Evolutionary conservation across 768 basidiomycete species (phyloP), one percentile per base, ranked within the genome.

Genomic region (Mycena latifolia): DNA sequence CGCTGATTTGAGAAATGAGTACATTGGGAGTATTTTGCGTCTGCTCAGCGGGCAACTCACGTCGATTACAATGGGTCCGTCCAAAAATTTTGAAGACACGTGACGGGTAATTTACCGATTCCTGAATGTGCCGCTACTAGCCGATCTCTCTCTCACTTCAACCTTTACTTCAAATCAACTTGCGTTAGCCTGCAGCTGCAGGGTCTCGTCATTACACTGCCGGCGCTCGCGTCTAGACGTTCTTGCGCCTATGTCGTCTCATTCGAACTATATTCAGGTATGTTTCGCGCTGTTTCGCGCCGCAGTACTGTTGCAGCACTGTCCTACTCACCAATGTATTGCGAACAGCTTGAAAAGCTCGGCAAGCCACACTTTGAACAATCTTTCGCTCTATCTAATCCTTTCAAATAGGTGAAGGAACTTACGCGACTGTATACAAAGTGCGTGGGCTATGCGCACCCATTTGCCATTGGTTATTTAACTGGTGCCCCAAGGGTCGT

Each of bases 361-460:
- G 96, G 94, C 83, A 72, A 55, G 72, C 61, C 73, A 24, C 62
- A 31, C 45, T 28, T 29, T 24, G 17, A 45, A 20, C 43, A 5
- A 18, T 22, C n/a, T 12, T 47, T 53, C 48, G 43, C 41, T 56
- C 14, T 20, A 46, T 52, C 61, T 66, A 55, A 28, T 65, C 39
- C 22, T 86, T 12, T 84, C 87, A 85, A 55, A 85, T 75, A 93
- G 92, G 92, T 72, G 92, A 94, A 82, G 96, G 96, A 59, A 97
- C 96, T 37, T 98, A 97, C 76, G 96, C 96, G 41, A 96, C 95
- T 9, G 96, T 97, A n/a, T 97, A 91, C 87, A 98, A 98, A 89
- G 95, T 95, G 65, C 48, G 80, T 63, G 35, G 46, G 47, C 47
- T 12, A 24, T 28, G 10, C 33, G 33, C 33, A 51, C 61, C 18